Conservation (phyloP, 768 basidiomycete genomes). For the Lepiota venenata region DNA sequence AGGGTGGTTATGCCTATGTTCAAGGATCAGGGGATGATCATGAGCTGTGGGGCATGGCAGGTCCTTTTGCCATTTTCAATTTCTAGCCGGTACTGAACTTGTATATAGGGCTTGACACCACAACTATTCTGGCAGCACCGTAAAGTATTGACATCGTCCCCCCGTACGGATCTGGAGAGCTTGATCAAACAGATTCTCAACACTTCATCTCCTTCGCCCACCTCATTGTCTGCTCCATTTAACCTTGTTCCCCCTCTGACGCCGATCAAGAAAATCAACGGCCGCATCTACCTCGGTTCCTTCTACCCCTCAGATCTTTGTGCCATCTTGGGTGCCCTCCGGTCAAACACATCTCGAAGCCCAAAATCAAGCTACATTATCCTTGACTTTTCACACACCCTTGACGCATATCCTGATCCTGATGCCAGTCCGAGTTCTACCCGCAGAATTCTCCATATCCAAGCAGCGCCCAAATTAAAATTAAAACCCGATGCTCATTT, state of each 20-base stretch:
- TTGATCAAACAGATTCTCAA: constrained; percentile 35
- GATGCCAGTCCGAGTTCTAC: background rate
- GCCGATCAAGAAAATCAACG: constrained; percentile 32
- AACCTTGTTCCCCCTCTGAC: constrained; percentile 15
- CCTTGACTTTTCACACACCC: constrained; percentile 13
- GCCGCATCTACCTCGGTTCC: constrained; percentile 38
- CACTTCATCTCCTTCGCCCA: background rate
- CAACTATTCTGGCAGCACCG: constrained; percentile 64
- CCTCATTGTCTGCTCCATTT: background rate
- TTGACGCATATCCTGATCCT: background rate
- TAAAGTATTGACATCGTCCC: constrained; percentile 40
- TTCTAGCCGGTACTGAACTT: background rate
- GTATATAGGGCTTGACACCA: constrained; percentile 69
- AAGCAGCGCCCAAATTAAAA: constrained; percentile 1
- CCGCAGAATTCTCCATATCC: background rate
- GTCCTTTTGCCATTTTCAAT: constrained; percentile 9
- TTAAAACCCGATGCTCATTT: constrained; percentile 11
- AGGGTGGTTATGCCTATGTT: constrained; percentile 78
- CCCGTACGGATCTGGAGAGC: constrained; percentile 46
- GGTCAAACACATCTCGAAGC: constrained; percentile 6
- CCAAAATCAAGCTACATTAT: constrained; percentile 24
- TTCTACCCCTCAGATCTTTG: constrained; percentile 21
- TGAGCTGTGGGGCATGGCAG: constrained; percentile 82
- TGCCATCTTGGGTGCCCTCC: background rate
- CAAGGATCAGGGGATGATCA: constrained; percentile 97